phyloP scores from a whole-genome alignment of 2,329 filamentous ascomycete species.

The Arthrinium puccinioides region DNA sequence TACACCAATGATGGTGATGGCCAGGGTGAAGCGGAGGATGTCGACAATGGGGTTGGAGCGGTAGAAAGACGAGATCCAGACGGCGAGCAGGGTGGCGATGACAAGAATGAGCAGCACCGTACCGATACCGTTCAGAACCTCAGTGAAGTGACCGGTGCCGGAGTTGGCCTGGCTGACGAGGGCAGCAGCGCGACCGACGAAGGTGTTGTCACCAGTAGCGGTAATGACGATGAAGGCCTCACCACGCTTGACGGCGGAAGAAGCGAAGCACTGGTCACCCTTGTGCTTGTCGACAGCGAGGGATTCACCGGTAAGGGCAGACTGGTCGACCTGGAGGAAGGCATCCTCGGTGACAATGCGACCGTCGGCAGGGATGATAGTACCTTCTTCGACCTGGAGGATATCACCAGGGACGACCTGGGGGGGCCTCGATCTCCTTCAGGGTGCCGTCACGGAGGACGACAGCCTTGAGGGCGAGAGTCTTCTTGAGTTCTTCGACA shows the following conservation, averaged over 20 bases:
- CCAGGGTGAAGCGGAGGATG: conserved; percentile 79
- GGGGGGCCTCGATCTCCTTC: conserved; percentile 71
- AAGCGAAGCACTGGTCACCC: conserved; percentile 74
- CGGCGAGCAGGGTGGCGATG: conserved; percentile 69
- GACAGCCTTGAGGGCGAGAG: conserved; percentile 77
- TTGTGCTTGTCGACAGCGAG: conserved; percentile 85
- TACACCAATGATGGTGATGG: conserved; percentile 86
- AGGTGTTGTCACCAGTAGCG: conserved; percentile 81
- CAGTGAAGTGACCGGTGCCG: conserved; percentile 80
- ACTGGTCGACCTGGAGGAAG: conserved; percentile 87
- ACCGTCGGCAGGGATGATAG: conserved; percentile 84
- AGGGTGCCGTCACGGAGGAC: conserved; percentile 76
- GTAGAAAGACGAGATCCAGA: conserved; percentile 86
- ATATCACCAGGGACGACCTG: conserved; percentile 88
- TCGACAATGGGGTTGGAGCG: conserved; percentile 72
- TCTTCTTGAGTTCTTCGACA: conserved; percentile 85
- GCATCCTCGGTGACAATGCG: conserved; percentile 77
- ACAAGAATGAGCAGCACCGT: conserved; percentile 74
- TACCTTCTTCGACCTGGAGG: conserved; percentile 84
- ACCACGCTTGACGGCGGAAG: conserved; percentile 85
- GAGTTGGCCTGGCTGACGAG: conserved; percentile 71
- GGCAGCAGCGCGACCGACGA: conserved; percentile 81
- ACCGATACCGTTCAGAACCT: conserved; percentile 83
- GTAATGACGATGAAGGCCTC: conserved; percentile 78
- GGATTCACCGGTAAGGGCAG: conserved; percentile 85